phyloP scores from a whole-genome alignment of 2,329 filamentous ascomycete genomes.

The Aspergillus sp. region DNA sequence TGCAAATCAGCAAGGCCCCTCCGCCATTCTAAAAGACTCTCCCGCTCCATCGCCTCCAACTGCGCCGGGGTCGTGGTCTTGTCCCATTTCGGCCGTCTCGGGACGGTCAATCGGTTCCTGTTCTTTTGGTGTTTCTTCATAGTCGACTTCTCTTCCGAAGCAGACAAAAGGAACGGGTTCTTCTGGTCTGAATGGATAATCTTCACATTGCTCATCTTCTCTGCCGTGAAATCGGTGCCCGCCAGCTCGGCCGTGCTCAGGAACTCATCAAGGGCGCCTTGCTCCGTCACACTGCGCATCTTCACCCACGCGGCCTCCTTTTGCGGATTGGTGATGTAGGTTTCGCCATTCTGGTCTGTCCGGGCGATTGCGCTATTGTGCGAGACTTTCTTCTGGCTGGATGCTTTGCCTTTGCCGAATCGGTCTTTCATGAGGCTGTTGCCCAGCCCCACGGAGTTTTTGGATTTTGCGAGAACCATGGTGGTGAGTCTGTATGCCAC shows the following conservation, averaged over 20 bases:
- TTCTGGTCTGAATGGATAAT: constrained; percentile 95
- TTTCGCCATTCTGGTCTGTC: constrained; percentile 66
- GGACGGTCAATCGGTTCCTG: constrained; percentile 71
- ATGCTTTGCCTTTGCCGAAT: constrained; percentile 85
- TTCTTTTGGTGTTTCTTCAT: constrained; percentile 77
- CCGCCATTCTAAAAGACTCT: constrained; percentile 78
- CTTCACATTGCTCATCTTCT: constrained; percentile 98
- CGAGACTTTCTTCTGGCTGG: constrained; percentile 67
- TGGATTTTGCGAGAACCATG: constrained; percentile 83
- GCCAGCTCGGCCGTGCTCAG: constrained; percentile 89
- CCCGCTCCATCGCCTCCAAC: constrained; percentile 69
- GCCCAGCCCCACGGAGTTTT: constrained; percentile 87
- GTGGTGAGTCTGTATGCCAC: constrained; percentile 17
- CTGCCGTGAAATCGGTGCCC: constrained; percentile 96
- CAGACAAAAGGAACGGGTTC: constrained; percentile 86
- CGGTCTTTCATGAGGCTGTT: constrained; percentile 98
- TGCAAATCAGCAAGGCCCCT: constrained; percentile 84
- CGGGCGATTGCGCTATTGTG: constrained; percentile 59
- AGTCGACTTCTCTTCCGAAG: constrained; percentile 69
- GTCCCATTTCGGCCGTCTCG: constrained; percentile 84
- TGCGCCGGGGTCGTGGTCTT: constrained; percentile 72
- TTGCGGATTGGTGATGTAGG: constrained; percentile 82
- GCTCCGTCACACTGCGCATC: constrained; percentile 98
- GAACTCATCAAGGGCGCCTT: constrained; percentile 94
- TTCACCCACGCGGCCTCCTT: constrained; percentile 96